Conservation (phyloP, 2,329 filamentous ascomycete genomes). For the Leptographium lundbergii region DNA sequence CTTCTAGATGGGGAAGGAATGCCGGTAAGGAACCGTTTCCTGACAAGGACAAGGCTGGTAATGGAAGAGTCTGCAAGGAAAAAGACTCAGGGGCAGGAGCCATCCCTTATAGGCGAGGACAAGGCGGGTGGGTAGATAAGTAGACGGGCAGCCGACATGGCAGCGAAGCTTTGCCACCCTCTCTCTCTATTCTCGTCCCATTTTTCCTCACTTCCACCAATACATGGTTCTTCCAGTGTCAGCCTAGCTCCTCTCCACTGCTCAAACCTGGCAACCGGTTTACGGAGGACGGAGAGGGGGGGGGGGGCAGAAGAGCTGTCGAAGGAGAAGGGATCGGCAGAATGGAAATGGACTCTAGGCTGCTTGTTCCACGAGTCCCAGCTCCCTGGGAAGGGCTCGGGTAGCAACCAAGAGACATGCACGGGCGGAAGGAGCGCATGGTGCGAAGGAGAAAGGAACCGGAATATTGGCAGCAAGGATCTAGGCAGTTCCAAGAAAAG, state of each 20-base stretch:
- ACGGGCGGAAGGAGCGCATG: background rate
- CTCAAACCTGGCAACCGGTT: background rate
- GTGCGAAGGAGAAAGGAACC: background rate
- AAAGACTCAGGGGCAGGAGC: background rate
- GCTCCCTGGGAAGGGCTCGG: background rate
- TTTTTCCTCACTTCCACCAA: background rate
- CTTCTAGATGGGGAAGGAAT: background rate
- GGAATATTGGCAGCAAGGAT: background rate
- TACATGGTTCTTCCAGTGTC: background rate
- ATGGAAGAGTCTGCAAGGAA: background rate
- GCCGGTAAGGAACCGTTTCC: background rate
- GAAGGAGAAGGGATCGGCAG: background rate
- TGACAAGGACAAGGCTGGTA: background rate
- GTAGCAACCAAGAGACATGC: background rate
- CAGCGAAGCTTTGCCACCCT: background rate
- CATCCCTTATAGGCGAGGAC: background rate
- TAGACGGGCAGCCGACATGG: background rate
- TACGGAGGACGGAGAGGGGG: background rate
- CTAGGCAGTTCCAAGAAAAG: background rate
- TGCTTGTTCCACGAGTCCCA: background rate
- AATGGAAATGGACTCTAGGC: background rate
- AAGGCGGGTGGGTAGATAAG: background rate
- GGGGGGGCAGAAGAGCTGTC: background rate
- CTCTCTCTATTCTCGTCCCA: background rate
- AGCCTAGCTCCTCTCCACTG: background rate